Base-by-base conservation (phyloP, 177 flowering plant genomes). In the Telopea speciosissima region DNA sequence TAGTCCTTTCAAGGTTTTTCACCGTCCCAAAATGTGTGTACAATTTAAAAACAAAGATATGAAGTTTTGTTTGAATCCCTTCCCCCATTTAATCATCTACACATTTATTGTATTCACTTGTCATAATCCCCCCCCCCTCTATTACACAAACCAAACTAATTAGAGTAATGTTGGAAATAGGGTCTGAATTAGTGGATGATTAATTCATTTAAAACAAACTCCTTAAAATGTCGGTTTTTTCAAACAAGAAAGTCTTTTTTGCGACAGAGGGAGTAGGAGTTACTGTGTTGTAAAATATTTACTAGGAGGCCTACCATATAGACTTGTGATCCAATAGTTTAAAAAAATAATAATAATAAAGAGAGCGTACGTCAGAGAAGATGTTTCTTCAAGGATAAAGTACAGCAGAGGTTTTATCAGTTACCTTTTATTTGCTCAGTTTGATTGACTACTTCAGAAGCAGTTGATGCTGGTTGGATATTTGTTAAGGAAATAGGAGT, bases 401-500 rank as follows among this genome's bases (percentile, higher is more conserved):
- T 22, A 66, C 36, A n/a, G 54, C 42, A 33, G 5, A 33, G 62
- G 24, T 60, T 8, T 56, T 45, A 52, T 61, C 25, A 75, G 25
- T 79, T 81, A 85, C 96, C 93, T 89, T 78, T 77, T 23, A 73
- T 75, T 73, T 80, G 85, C 71, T 85, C 76, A 71, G 83, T 74
- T 14, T 72, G 82, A 10, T 83, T 64, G 28, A 75, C 66, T 11
- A 70, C 66, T 79, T 77, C 87, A 63, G 84, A 61, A 69, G 78
- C 65, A 21, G 78, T 67, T 63, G 83, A 66, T 45, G 74, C 70
- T 19, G 81, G 80, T 59, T 80, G 84, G 28, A 77, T 74, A 73
- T 75, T 81, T 62, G 81, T 60, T 14, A 89, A 79, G 31, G 89
- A 83, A 56, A 94, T 84, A 44, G 97, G 96, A 19, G 95, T 89